Base-by-base conservation (phyloP, 2,329 filamentous ascomycete genomes). In the Metarhizium sp. region DNA sequence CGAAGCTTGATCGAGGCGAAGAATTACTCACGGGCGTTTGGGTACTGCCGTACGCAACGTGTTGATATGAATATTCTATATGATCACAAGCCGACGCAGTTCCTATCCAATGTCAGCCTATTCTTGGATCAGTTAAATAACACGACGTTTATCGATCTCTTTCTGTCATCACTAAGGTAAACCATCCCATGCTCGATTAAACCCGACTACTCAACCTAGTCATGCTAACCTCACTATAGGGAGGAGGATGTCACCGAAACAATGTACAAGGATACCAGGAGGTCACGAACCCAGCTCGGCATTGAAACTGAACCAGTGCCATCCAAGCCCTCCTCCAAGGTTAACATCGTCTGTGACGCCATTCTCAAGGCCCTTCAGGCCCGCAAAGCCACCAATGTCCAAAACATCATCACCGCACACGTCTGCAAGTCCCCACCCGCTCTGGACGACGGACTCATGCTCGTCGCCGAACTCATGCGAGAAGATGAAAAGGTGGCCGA, bases 61-160 rank as follows among this genome's bases (percentile, higher is more conserved):
- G 94, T 99, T 1, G 94, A 99, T 66, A 92, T 97, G 87, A 99
- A 99, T 66, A 92, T 99, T 58, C 76, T 99, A 2, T 92, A 95
- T 65, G 94, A 99, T 66, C 90, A 97, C 71, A 84, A 85, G n/a
- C 90, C 92, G 0, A 78, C 85, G 42, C 88, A 95, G 61, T 96
- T 99, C 67, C 78, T 96, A 67, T 74, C 79, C 4, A 88, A 85
- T 60, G 81, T 96, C 11, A 77, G 78, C 0, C 70, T 88, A 0
- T 95, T 99, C 64, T 76, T 97, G 36, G 84, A 90, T 18, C 92
- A 99, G 68, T 78, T 99, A 45, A 84, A 86, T 62, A 91, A 89
- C 59, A 77, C 88, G 13, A 82, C 91, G 42, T 87, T 90, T 60
- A 86, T 97, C 58, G 94, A 99, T 66, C 78, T 97, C 20, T 96